Evolutionary conservation across 192 early-diverging fungal species (phyloP).

Genomic region (Phycomyces blakesleeanus): DNA sequence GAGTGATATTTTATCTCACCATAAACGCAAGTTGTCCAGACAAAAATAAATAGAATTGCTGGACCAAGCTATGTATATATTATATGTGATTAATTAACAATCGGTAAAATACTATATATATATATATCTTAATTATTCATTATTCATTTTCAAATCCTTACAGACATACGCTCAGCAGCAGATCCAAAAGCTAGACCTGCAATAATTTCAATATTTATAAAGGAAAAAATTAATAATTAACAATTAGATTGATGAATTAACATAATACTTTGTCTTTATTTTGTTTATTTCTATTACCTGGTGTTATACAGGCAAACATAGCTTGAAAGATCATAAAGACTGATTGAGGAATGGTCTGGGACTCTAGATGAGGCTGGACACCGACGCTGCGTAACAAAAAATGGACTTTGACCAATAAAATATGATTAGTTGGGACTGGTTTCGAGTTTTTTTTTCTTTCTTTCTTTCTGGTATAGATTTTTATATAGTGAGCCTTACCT

Average conservation of each 20-base stretch:
- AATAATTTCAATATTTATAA: too few species aligned
- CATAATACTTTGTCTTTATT: too few species aligned
- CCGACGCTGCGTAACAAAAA: conserved; percentile 59
- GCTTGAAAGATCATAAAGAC: conserved; percentile 72
- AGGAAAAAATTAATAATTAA: too few species aligned
- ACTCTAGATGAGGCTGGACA: conserved; percentile 49
- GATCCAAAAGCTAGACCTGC: conserved; percentile 42
- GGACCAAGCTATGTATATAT: conserved; percentile 39
- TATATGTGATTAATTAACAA: too few species aligned
- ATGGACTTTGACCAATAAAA: conserved; percentile 36
- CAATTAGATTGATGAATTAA: too few species aligned
- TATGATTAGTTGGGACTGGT: conserved; percentile 1
- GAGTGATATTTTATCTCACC: conserved; percentile 5
- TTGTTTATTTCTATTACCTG: too few species aligned
- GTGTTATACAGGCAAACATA: conserved; percentile 77
- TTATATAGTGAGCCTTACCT: conserved; percentile 7
- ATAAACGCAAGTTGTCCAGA: conserved; percentile 72
- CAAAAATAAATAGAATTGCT: conserved; percentile 58
- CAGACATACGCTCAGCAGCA: conserved; percentile 70
- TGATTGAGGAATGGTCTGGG: conserved; percentile 56
- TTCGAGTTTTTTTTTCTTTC: too few species aligned
- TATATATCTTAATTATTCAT: too few species aligned
- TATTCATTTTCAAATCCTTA: conserved; percentile 27
- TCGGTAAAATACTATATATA: too few species aligned
- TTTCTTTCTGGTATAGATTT: too few species aligned